phyloP scores from a whole-genome alignment of 2,329 filamentous ascomycete species.

The Pestalotiopsis sp. region DNA sequence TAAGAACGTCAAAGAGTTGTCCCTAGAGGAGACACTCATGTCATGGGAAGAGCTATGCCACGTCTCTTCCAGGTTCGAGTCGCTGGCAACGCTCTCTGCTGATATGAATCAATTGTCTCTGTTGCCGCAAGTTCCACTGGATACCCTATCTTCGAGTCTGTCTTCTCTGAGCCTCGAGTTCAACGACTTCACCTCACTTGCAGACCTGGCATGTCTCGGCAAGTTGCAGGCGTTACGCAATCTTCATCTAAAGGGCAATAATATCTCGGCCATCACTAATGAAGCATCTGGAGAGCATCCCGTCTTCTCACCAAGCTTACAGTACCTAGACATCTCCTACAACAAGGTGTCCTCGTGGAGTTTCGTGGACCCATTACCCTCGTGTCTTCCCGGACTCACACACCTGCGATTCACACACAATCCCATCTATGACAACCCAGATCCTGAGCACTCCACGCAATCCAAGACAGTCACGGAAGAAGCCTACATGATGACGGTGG shows the following conservation, averaged over 20 bases:
- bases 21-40: conserved; percentile 69
- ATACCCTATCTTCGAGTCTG: conserved; percentile 52
- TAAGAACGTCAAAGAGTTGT: conserved; percentile 58
- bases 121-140: conserved; percentile 46
- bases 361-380: conserved; percentile 71
- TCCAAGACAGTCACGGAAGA: conserved; percentile 63
- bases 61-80: conserved; percentile 55
- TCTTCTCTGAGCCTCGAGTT: conserved; percentile 71
- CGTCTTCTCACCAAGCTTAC: conserved; percentile 56
- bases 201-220: conserved; percentile 58
- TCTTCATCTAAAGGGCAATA: conserved; percentile 77
- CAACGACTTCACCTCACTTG: conserved; percentile 67
- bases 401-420: conserved; percentile 84
- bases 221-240: conserved; percentile 55
- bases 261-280: conserved; percentile 52
- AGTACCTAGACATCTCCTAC: conserved; percentile 74
- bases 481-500: conserved; percentile 86
- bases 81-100: conserved; percentile 53
- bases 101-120: conserved; percentile 60
- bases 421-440: conserved; percentile 70
- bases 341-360: conserved; percentile 72
- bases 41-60: conserved; percentile 65
- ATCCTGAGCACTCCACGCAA: conserved; percentile 32
- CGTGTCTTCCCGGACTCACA: conserved; percentile 71
- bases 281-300: conserved; percentile 36